Conservation (phyloP, 139 green algal species). For the Pseudopediastrum boryanum region DNA sequence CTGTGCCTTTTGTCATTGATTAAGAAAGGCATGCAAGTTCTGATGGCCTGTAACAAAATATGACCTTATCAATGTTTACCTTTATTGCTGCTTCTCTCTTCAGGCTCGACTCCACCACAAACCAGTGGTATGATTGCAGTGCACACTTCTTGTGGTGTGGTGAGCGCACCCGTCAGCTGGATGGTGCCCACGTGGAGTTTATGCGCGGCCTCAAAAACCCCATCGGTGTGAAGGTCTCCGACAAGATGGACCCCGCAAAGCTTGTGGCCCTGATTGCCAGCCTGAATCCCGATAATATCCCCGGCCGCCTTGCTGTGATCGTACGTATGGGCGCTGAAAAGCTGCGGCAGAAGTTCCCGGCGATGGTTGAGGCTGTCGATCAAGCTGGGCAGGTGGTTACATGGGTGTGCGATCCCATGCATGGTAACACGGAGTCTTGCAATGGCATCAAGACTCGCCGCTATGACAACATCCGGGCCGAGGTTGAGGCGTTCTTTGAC, state of each 20-base stretch:
- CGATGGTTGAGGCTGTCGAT: conserved; percentile 75
- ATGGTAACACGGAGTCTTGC: conserved; percentile 97
- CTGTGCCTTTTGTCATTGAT: too few relatives aligned
- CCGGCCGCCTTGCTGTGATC: conserved; percentile 93
- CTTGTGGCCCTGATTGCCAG: conserved; percentile 89
- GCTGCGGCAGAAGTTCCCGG: conserved; percentile 80
- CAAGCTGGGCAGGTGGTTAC: conserved; percentile 80
- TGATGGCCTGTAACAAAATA: too few relatives aligned
- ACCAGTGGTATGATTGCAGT: conserved; percentile 84
- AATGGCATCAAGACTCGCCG: conserved; percentile 95
- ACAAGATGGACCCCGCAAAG: conserved; percentile 94
- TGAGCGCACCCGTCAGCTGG: conserved; percentile 97
- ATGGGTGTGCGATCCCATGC: conserved; percentile 99
- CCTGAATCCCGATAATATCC: conserved; percentile 95
- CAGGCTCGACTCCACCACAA: conserved; percentile 35
- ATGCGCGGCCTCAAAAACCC: conserved; percentile 95
- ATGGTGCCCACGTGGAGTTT: conserved; percentile 97
- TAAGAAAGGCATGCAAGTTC: too few relatives aligned
- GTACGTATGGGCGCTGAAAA: conserved; percentile 96
- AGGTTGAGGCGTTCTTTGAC: conserved; percentile 85
- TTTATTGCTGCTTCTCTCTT: conserved; percentile 15
- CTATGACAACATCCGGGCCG: conserved; percentile 88
- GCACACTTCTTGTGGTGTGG: conserved; percentile 98
- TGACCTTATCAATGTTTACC: too few relatives aligned
- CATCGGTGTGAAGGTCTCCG: conserved; percentile 93